These are phyloP conservation scores for Trifolium subterraneum DNA, from an alignment of 306 rosid species.

Conservation along the genomic window DNA sequence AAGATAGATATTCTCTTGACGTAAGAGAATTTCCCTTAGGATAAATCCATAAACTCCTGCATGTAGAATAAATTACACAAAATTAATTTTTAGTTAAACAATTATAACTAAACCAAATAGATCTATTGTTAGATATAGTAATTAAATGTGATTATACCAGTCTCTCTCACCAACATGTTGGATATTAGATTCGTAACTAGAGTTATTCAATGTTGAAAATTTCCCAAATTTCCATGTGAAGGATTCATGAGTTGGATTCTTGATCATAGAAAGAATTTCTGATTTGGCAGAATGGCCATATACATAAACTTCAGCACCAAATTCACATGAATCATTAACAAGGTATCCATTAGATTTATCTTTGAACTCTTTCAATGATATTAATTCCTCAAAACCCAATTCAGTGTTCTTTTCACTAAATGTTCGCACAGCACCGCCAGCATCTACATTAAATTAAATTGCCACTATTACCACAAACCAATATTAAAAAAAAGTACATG, in stretches of 20 bases:
- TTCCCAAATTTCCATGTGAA: not conserved
- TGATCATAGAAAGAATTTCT: not conserved
- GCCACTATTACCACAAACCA: too few relatives aligned
- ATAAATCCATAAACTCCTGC: too few relatives aligned
- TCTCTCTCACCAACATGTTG: not conserved
- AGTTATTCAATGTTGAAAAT: not conserved
- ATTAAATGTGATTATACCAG: not conserved
- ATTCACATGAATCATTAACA: not conserved
- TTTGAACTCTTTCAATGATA: not conserved
- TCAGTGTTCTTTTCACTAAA: not conserved
- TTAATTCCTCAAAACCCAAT: not conserved
- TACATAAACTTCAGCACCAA: not conserved
- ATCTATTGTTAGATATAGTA: too few relatives aligned
- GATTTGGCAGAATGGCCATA: not conserved
- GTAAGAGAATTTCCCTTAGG: too few relatives aligned
- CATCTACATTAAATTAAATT: not conserved
- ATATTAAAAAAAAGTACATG: too few relatives aligned
- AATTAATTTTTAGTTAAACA: too few relatives aligned
- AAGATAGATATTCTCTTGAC: too few relatives aligned
- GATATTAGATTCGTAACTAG: not conserved
- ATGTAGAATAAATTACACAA: too few relatives aligned
- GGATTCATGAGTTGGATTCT: not conserved
- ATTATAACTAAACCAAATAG: too few relatives aligned
- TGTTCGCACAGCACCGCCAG: not conserved
- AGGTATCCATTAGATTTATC: not conserved